A percentile compares a stretch with the other conserved stretches of the same genome.
Conservation (phyloP, 108 stramenopile species). For the Conticribra guillardii region DNA sequence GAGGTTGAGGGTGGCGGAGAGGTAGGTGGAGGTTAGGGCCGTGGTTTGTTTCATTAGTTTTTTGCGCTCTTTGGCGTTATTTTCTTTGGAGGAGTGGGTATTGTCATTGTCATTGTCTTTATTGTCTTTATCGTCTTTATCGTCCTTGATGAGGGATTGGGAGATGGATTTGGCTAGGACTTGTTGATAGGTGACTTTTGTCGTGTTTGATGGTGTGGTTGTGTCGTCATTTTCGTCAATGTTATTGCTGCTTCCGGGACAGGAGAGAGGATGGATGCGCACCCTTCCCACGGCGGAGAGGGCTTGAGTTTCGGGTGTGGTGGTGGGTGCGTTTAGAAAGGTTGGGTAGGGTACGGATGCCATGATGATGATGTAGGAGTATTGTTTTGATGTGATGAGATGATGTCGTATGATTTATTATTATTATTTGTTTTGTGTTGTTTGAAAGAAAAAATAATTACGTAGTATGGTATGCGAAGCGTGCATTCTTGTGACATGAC, state of each 20-base stretch:
- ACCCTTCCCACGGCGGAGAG: slow-evolving; percentile 43
- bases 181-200: slow-evolving; percentile 44
- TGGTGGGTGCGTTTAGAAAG: slow-evolving; percentile 53
- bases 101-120: too few species aligned
- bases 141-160: too few species aligned
- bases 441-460: too few species aligned
- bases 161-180: slow-evolving; percentile 62
- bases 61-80: slow-evolving; percentile 52
- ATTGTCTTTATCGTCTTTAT: too few species aligned
- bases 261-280: slow-evolving; percentile 39
- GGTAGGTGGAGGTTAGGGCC: slow-evolving; percentile 65
- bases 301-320: slow-evolving; percentile 19
- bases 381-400: too few species aligned
- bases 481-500: too few species aligned
- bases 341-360: slow-evolving; percentile 73
- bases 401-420: too few species aligned
- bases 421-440: too few species aligned
- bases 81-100: slow-evolving; percentile 12
- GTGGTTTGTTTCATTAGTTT: slow-evolving; percentile 80
- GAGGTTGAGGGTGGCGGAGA: slow-evolving; percentile 56
- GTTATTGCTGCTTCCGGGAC: slow-evolving; percentile 8
- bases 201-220: neutral
- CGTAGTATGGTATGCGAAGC: too few species aligned
- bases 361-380: too few species aligned
- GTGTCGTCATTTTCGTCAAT: neutral